Evolutionary conservation across 169 alveolate species (phyloP), one percentile per base, ranked within the genome.

Genomic region (Plasmodium inui): DNA sequence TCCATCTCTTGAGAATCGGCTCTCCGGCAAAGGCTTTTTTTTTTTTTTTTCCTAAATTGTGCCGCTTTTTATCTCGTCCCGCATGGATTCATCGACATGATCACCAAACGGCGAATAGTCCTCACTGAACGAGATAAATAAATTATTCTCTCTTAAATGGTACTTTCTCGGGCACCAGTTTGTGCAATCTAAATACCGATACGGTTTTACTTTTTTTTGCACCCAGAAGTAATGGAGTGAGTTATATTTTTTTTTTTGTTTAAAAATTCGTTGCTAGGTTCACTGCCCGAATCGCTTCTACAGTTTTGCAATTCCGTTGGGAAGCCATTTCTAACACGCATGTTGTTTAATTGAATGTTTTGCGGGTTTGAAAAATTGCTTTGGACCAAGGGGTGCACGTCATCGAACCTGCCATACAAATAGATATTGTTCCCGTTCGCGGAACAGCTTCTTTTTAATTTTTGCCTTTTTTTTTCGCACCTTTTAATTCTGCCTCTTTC

Each of bases 91-190:
- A 55, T 82, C 19, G 30, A 8, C 41, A 10, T 26, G 30, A 53
- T 82, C 79, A n/a, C 57, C 22, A 55, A 22, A 53, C 34, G 78
- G 17, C n/a, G 90, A 28, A 82, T 82, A 26, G 37, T 82, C 67
- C 39, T 82, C 90, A 26, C 90, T 82, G 32, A 30, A 55, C n/a
- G 90, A 55, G 30, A 50, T 82, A 81, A 46, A 81, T 82, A 30
- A n/a, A 82, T 55, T 28, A 50, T 55, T 46, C 17, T 19, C 26
- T 4, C 53, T 39, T 79, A 55, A 55, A 34, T 37, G 46, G 74
- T 67, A 67, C 46, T 5, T 34, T 26, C 74, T 84, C 19, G 22
- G n/a, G 55, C 73, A 70, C 22, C 19, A 71, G 53, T 70, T 71
- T 44, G 67, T 26, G 19, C 74, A 72, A 70, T 12, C 70, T 70